A percentile compares a stretch with the other conserved stretches of the same genome.
phyloP scores from a whole-genome alignment of 1,139 yeast genomes.

The Suhomyces bolitotheri region DNA sequence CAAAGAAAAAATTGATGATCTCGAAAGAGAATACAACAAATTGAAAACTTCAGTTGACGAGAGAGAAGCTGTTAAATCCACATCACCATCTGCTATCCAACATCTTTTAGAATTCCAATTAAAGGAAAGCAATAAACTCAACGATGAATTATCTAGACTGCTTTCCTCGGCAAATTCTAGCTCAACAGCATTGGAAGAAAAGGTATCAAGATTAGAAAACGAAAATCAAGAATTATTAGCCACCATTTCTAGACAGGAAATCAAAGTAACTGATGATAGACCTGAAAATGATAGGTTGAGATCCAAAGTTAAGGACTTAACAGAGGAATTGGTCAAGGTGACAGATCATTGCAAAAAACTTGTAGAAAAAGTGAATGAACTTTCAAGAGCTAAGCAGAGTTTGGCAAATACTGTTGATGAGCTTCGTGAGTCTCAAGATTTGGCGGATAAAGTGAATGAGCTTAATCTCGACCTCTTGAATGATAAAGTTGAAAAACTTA shows the following conservation, averaged over 20 bases:
- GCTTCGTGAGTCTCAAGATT: constrained; percentile 5
- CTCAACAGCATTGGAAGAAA: constrained; percentile 14
- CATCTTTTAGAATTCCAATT: constrained; percentile 37
- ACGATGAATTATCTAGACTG: constrained; percentile 25
- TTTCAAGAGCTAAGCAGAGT: constrained; percentile 10
- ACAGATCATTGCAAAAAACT: constrained; percentile 33
- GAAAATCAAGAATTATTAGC: constrained; percentile 9
- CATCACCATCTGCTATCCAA: constrained; percentile 22
- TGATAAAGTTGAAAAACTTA: constrained; percentile 17
- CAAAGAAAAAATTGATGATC: constrained; percentile 22
- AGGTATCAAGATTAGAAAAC: constrained; percentile 14
- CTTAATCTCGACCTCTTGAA: constrained; percentile 14
- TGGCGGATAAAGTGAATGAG: constrained; percentile 8
- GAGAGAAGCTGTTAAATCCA: not conserved
- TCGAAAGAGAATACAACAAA: constrained; percentile 13
- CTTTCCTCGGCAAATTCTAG: constrained; percentile 20
- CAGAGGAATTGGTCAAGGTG: constrained; percentile 27
- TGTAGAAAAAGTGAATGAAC: constrained; percentile 31
- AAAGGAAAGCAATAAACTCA: constrained; percentile 29
- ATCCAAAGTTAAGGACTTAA: constrained; percentile 21
- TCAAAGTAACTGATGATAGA: constrained; percentile 16
- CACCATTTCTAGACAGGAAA: constrained; percentile 17
- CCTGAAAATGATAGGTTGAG: constrained; percentile 27
- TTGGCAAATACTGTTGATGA: constrained; percentile 8
- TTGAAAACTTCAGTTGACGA: constrained; percentile 1